Percentiles rank a stretch among this genome's conserved stretches.
Conservation (phyloP, 805 yeast species). For the Lipomyces sp. region DNA sequence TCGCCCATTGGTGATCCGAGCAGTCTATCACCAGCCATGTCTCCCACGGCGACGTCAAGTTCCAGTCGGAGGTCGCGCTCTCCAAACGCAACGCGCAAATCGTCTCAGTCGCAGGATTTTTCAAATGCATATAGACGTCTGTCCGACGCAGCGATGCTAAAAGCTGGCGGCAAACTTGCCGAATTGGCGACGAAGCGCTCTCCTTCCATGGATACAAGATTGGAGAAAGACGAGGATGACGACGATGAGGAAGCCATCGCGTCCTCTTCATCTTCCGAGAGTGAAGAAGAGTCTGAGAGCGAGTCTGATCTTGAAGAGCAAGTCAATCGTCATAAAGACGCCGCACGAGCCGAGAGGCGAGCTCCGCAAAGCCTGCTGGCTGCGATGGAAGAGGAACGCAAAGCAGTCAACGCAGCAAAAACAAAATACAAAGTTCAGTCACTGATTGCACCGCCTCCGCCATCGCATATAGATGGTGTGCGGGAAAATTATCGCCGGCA, state of each 20-base stretch:
- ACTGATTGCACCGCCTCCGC: conserved; percentile 30
- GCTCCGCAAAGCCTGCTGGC: conserved; percentile 31
- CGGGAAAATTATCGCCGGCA: conserved; percentile 53
- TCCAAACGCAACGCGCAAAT: background rate
- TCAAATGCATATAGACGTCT: conserved; percentile 28
- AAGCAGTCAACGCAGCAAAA: conserved; percentile 20
- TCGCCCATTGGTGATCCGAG: too few relatives aligned
- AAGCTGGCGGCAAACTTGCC: conserved; percentile 31
- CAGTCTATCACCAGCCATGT: conserved; percentile 6
- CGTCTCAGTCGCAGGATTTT: conserved; percentile 20
- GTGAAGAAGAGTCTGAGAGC: conserved; percentile 29
- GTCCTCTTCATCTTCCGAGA: conserved; percentile 24
- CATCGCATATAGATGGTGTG: conserved; percentile 44
- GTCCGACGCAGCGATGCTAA: conserved; percentile 28
- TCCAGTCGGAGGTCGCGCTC: too few relatives aligned
- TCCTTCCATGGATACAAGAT: conserved; percentile 21
- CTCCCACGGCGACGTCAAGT: too few relatives aligned
- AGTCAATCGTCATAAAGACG: background rate
- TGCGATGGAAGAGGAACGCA: conserved; percentile 36
- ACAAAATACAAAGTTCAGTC: conserved; percentile 30
- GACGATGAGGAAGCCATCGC: conserved; percentile 31
- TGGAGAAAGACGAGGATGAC: conserved; percentile 30
- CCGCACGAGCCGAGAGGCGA: conserved; percentile 6
- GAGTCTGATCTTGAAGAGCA: conserved; percentile 28
- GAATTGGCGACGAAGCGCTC: conserved; percentile 13